Percentiles rank a stretch among this genome's conserved stretches.
Evolutionary conservation across 305 asterid species (phyloP).

Genomic region (Coffea humblotiana): DNA sequence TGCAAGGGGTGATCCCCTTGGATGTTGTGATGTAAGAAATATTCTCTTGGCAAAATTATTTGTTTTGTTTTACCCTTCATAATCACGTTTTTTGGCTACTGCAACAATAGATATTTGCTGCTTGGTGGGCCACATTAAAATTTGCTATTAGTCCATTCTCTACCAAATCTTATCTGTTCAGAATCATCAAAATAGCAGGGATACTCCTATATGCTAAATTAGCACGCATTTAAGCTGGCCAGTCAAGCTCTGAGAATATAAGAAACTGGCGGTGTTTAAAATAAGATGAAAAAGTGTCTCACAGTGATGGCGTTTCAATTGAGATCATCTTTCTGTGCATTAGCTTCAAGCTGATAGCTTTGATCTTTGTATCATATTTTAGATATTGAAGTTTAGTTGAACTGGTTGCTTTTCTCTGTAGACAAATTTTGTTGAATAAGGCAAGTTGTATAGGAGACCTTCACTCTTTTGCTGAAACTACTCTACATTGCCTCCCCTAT

Average conservation of each 20-base stretch:
- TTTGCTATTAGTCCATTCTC: background rate
- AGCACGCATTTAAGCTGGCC: background rate
- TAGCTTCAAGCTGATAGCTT: background rate
- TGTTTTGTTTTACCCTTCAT: background rate
- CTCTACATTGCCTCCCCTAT: background rate
- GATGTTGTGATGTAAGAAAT: slow-evolving; percentile 85
- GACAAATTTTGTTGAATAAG: background rate
- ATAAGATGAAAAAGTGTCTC: background rate
- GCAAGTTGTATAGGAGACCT: background rate
- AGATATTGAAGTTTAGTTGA: background rate
- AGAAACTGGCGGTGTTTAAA: background rate
- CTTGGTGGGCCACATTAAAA: background rate
- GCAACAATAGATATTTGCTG: background rate
- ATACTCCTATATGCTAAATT: background rate
- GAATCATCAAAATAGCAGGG: too few species aligned
- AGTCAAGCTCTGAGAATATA: background rate
- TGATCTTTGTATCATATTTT: background rate
- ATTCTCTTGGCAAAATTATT: background rate
- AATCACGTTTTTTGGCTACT: background rate
- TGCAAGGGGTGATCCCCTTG: slow-evolving; percentile 98
- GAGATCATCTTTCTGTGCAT: background rate
- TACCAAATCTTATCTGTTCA: background rate
- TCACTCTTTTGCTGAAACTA: background rate
- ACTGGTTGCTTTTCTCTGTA: background rate
- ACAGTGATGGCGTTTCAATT: background rate